Conservation (phyloP, 2,329 filamentous ascomycete genomes). For the Verticillium dahliae region DNA sequence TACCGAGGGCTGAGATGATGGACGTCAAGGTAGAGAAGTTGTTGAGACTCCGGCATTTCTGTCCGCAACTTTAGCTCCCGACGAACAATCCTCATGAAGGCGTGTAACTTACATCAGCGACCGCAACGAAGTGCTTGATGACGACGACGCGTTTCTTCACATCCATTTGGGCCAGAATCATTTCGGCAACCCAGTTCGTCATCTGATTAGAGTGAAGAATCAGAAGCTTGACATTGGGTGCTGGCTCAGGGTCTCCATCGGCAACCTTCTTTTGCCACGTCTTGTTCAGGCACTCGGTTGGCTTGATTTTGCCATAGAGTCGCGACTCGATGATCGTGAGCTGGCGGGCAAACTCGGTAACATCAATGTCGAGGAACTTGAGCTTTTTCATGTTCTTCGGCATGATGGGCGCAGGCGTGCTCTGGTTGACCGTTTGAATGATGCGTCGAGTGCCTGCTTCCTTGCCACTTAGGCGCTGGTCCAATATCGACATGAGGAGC, state of each 20-base stretch:
- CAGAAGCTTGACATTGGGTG: conserved; percentile 89
- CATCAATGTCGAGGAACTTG: conserved; percentile 95
- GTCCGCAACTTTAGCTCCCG: neutral
- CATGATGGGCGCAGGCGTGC: conserved; percentile 81
- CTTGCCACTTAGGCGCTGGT: conserved; percentile 82
- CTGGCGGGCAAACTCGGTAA: conserved; percentile 93
- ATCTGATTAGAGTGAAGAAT: conserved; percentile 98
- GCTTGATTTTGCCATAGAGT: conserved; percentile 91
- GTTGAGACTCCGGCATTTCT: conserved; percentile 92
- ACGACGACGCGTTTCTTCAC: conserved; percentile 95
- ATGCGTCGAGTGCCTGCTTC: conserved; percentile 81
- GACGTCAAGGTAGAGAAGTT: conserved; percentile 97
- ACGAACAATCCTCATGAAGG: conserved; percentile 4
- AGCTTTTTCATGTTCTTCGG: conserved; percentile 99
- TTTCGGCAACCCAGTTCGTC: conserved; percentile 98
- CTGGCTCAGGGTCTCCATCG: conserved; percentile 76
- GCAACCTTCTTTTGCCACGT: conserved; percentile 96
- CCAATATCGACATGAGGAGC: conserved; percentile 77
- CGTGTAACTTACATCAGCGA: conserved; percentile 72
- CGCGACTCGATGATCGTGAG: conserved; percentile 94
- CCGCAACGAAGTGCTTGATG: conserved; percentile 95
- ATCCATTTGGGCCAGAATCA: conserved; percentile 93
- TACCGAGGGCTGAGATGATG: conserved; percentile 92
- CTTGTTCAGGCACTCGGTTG: conserved; percentile 94
- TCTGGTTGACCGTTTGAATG: conserved; percentile 77